Conservation (phyloP, 75 land plant genomes). For the Pinus taeda region DNA sequence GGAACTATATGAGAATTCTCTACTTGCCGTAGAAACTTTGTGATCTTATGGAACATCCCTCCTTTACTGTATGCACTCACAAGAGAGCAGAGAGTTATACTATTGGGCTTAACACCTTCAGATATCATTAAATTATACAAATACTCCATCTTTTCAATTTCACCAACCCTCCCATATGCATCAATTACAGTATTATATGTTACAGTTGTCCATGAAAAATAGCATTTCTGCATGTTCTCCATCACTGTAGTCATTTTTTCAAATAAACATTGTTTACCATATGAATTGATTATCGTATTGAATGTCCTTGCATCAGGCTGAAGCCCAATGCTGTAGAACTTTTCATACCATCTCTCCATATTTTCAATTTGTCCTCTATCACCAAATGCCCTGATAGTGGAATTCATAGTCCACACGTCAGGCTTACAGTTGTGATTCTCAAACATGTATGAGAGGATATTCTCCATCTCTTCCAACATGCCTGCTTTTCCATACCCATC, state of each 20-base stretch:
- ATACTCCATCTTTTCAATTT: slow-evolving; percentile 61
- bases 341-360: slow-evolving; percentile 85
- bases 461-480: slow-evolving; percentile 69
- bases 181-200: slow-evolving; percentile 76
- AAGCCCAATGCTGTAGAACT: slow-evolving; percentile 58
- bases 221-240: slow-evolving; percentile 63
- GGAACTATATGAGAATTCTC: slow-evolving; percentile 64
- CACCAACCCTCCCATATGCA: slow-evolving; percentile 63
- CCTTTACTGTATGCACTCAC: slow-evolving; percentile 70
- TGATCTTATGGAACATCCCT: slow-evolving; percentile 46
- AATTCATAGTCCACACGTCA: slow-evolving; percentile 70
- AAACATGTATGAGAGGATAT: slow-evolving; percentile 44
- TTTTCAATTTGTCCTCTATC: slow-evolving; percentile 43
- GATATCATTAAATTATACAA: slow-evolving; percentile 57
- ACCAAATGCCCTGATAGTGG: slow-evolving; percentile 71
- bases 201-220: slow-evolving; percentile 43
- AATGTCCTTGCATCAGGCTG: slow-evolving; percentile 67
- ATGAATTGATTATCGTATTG: slow-evolving; percentile 66
- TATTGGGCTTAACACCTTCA: slow-evolving; percentile 76
- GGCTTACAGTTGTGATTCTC: slow-evolving; percentile 47
- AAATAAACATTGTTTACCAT: slow-evolving; percentile 64
- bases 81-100: slow-evolving; percentile 67
- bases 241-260: slow-evolving; percentile 68
- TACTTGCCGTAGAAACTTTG: slow-evolving; percentile 61
- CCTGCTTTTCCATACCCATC: slow-evolving; percentile 86